phyloP scores from a whole-genome alignment of 352 stramenopile species.

The Pythium brassicae region DNA sequence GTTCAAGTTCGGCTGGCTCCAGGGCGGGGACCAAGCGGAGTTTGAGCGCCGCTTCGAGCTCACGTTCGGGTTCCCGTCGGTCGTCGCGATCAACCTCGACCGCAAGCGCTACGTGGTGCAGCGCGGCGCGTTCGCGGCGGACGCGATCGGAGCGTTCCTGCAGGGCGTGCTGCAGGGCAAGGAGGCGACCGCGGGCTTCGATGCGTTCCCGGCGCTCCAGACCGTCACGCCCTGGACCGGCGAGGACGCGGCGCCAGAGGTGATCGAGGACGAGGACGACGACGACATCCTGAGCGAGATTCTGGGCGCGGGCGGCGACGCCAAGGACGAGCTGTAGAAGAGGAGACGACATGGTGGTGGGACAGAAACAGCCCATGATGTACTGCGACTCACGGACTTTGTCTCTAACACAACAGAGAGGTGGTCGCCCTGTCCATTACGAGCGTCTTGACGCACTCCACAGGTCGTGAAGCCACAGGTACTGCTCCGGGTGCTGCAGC shows the following conservation, averaged over 20 bases:
- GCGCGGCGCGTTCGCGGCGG: constrained; percentile 60
- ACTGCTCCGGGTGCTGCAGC: constrained; percentile 29
- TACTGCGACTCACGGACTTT: background rate
- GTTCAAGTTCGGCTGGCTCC: constrained; percentile 90
- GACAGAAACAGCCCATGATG: background rate
- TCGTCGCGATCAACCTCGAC: constrained; percentile 86
- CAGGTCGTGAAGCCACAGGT: constrained; percentile 56
- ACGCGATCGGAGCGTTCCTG: constrained; percentile 73
- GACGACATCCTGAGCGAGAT: constrained; percentile 88
- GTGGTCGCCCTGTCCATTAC: background rate
- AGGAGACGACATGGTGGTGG: background rate
- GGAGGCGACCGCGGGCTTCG: constrained; percentile 58
- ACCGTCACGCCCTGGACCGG: constrained; percentile 77
- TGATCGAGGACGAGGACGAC: constrained; percentile 77
- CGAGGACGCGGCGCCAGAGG: constrained; percentile 61
- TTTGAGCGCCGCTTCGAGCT: constrained; percentile 87
- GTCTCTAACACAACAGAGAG: background rate
- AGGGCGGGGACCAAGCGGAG: constrained; percentile 79
- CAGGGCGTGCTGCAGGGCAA: constrained; percentile 64
- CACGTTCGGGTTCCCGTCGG: constrained; percentile 88
- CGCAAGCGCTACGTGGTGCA: constrained; percentile 83
- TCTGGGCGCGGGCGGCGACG: constrained; percentile 27
- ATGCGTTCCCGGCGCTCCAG: constrained; percentile 55
- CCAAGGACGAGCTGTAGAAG: constrained; percentile 79
- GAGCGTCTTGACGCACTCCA: constrained; percentile 22